Conservation (phyloP, 257 asterid species). For the Salvia rosmarinus region DNA sequence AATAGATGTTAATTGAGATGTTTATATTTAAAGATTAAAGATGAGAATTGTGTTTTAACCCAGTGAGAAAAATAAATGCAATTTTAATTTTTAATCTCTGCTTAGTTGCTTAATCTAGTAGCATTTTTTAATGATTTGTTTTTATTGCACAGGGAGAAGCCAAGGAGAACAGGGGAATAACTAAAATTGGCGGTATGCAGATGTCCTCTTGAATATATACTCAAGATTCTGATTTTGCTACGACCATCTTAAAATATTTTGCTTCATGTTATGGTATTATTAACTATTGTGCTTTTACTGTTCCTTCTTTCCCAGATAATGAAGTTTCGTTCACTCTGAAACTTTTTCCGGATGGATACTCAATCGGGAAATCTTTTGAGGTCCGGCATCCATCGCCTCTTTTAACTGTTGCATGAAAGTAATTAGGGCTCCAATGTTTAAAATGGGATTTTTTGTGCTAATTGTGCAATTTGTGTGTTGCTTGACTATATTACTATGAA, state of each 20-base stretch:
- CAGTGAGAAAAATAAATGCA: not conserved
- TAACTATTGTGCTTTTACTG: not conserved
- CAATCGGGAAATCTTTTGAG: conserved; percentile 74
- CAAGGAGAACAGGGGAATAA: conserved; percentile 39
- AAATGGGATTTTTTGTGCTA: conserved; percentile 11
- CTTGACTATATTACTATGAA: conserved; percentile 29
- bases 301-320: conserved; percentile 48
- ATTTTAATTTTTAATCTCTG: not conserved
- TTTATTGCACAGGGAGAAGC: conserved; percentile 48
- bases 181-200: conserved; percentile 52
- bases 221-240: not conserved
- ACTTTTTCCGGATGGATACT: conserved; percentile 88
- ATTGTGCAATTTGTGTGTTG: conserved; percentile 6
- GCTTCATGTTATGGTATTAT: conserved; percentile 8
- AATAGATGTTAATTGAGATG: conserved; percentile 10
- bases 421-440: not conserved
- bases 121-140: conserved; percentile 19
- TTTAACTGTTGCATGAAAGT: conserved; percentile 21
- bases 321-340: conserved; percentile 76
- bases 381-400: conserved; percentile 43
- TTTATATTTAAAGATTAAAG: not conserved
- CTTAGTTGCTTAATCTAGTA: conserved; percentile 1
- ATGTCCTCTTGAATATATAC: conserved; percentile 10
- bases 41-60: not conserved
- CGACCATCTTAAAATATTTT: conserved; percentile 2